Percentiles rank a stretch among this genome's conserved stretches.
Evolutionary conservation across 2,329 filamentous ascomycete species (phyloP).

Genomic region (Arthrobotrys iridis): DNA sequence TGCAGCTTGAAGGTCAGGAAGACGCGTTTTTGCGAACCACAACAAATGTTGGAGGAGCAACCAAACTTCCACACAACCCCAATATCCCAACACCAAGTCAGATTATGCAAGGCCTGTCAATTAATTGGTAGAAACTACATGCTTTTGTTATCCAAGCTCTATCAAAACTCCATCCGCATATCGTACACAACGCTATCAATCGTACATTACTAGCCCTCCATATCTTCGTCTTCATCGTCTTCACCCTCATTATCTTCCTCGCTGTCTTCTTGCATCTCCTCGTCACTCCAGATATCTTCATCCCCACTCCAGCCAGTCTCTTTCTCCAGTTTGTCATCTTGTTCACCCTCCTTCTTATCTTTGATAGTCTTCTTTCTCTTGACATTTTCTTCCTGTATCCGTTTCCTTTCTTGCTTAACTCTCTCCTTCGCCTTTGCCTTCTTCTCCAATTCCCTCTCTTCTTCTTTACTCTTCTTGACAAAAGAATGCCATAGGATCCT

Average conservation of each 20-base stretch:
- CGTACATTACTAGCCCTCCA: conserved; percentile 40
- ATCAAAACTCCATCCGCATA: conserved; percentile 8
- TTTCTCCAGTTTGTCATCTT: conserved; percentile 61
- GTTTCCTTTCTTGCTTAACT: conserved; percentile 83
- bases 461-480: conserved; percentile 81
- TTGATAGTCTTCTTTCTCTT: conserved; percentile 79
- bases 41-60: conserved; percentile 30
- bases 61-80: not conserved
- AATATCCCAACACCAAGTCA: no score
- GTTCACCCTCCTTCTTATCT: conserved; percentile 64
- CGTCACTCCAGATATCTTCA: conserved; percentile 53
- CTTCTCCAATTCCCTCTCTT: conserved; percentile 81
- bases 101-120: not conserved
- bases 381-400: conserved; percentile 87
- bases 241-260: conserved; percentile 32
- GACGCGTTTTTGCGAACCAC: conserved; percentile 31
- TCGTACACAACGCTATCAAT: conserved; percentile 4
- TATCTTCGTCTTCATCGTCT: conserved; percentile 41
- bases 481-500: conserved; percentile 98
- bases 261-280: conserved; percentile 47
- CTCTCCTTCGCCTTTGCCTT: conserved; percentile 80
- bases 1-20: not conserved
- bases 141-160: conserved; percentile 7
- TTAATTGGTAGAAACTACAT: not conserved
- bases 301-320: conserved; percentile 50